phyloP scores from a whole-genome alignment of 257 asterid genomes.

The Osmanthus fragrans region DNA sequence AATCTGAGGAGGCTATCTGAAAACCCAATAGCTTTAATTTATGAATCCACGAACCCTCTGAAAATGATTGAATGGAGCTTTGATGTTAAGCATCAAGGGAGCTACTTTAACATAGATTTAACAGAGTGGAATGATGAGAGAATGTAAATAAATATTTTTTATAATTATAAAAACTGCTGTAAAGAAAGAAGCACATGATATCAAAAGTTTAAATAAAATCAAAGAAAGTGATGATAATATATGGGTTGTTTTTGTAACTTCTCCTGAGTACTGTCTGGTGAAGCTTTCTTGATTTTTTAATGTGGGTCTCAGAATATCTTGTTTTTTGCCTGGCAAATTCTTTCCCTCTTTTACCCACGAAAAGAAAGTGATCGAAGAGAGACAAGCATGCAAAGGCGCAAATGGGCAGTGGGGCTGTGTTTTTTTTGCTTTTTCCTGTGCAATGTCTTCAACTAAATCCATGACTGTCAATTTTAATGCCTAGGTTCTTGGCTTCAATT shows the following conservation, averaged over 20 bases:
- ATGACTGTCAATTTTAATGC: constrained; percentile 30
- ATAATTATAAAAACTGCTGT: constrained; percentile 20
- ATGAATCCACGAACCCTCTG: constrained; percentile 29
- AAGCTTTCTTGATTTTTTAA: constrained; percentile 28
- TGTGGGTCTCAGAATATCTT: no score
- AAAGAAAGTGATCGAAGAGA: neutral
- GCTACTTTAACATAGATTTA: constrained; percentile 61
- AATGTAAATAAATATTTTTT: constrained; percentile 7
- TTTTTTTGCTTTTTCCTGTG: constrained; percentile 27
- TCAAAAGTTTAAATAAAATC: constrained; percentile 17
- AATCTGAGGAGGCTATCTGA: constrained; percentile 26
- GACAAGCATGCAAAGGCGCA: constrained; percentile 67
- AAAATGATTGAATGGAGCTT: constrained; percentile 67
- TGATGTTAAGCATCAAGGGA: constrained; percentile 89
- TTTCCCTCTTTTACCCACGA: neutral
- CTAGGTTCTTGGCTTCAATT: constrained; percentile 14
- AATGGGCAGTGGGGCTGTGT: constrained; percentile 40
- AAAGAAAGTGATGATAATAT: constrained; percentile 11
- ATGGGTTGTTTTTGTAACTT: constrained; percentile 44
- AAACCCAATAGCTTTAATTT: constrained; percentile 26
- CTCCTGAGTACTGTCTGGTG: constrained; percentile 8
- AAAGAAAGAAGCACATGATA: constrained; percentile 38
- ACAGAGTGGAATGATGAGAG: constrained; percentile 62
- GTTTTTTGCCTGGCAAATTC: constrained; percentile 1
- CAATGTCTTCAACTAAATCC: constrained; percentile 19